These are phyloP conservation scores for Saturnispora bothae DNA, from an alignment of 805 yeast genomes.

Conservation along the genomic window DNA sequence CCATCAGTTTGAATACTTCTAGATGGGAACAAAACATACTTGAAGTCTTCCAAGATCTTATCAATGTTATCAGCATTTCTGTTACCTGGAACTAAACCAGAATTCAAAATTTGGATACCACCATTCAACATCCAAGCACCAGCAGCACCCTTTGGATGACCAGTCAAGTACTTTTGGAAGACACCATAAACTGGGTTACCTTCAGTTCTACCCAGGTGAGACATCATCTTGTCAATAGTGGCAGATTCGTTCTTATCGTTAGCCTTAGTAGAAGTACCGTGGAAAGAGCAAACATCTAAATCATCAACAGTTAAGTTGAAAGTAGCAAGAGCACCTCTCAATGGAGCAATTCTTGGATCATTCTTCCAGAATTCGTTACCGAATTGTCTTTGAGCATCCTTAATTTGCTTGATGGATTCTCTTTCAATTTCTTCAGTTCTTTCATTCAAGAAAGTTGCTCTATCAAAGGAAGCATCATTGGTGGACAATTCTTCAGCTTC, in stretches of 20 bases:
- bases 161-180: constrained; percentile 97
- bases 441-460: constrained; percentile 53
- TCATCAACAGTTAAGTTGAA: constrained; percentile 91
- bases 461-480: too few relatives aligned
- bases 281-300: constrained; percentile 94
- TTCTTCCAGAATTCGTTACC: constrained; percentile 89
- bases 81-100: constrained; percentile 93
- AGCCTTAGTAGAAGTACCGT: constrained; percentile 97
- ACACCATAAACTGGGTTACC: constrained; percentile 98
- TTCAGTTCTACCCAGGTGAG: constrained; percentile 89
- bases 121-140: constrained; percentile 99
- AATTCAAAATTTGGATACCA: constrained; percentile 82
- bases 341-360: constrained; percentile 92
- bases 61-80: constrained; percentile 97
- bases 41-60: constrained; percentile 66
- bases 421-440: constrained; percentile 79
- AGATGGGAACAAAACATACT: constrained; percentile 88
- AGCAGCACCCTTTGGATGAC: constrained; percentile 99
- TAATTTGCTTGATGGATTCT: constrained; percentile 76
- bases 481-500: constrained; percentile 52
- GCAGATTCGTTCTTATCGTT: constrained; percentile 97
- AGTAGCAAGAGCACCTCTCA: constrained; percentile 93
- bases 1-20: constrained; percentile 92
- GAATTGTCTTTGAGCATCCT: constrained; percentile 85
- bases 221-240: constrained; percentile 85